Percentiles rank a stretch among this genome's conserved stretches.
phyloP scores from a whole-genome alignment of 2,329 filamentous ascomycete species.

The Stromatinia cepivora region DNA sequence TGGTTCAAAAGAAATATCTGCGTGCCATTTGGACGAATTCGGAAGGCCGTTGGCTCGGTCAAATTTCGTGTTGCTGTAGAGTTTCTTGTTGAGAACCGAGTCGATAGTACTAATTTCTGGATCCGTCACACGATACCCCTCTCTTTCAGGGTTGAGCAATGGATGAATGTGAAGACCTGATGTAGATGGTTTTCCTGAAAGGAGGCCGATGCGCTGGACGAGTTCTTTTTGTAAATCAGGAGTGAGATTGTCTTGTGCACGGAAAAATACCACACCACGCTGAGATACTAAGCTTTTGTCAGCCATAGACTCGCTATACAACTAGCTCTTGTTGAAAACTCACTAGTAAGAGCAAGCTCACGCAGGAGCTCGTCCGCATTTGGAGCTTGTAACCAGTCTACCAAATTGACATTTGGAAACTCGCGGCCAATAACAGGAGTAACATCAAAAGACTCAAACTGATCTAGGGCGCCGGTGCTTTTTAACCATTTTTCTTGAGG shows the following conservation, averaged over 20 bases:
- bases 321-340: constrained; percentile 23
- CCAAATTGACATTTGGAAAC: constrained; percentile 45
- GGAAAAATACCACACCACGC: constrained; percentile 70
- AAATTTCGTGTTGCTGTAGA: constrained; percentile 43
- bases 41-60: constrained; percentile 43
- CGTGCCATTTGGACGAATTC: constrained; percentile 55
- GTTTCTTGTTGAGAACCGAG: constrained; percentile 53
- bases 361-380: constrained; percentile 51
- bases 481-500: constrained; percentile 34
- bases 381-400: constrained; percentile 49
- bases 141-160: constrained; percentile 53
- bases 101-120: constrained; percentile 64
- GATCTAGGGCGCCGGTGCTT: constrained; percentile 35
- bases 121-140: constrained; percentile 50
- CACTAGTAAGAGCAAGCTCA: constrained; percentile 51
- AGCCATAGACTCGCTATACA: background rate
- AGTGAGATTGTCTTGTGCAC: constrained; percentile 59
- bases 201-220: constrained; percentile 57
- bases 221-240: constrained; percentile 67
- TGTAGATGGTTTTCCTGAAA: constrained; percentile 55
- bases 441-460: constrained; percentile 42
- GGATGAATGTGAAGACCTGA: constrained; percentile 64
- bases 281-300: constrained; percentile 56
- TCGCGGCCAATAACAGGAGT: constrained; percentile 52
- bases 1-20: constrained; percentile 65